Base-by-base conservation (phyloP, 75 land plant genomes). In the Sequoiadendron giganteum region DNA sequence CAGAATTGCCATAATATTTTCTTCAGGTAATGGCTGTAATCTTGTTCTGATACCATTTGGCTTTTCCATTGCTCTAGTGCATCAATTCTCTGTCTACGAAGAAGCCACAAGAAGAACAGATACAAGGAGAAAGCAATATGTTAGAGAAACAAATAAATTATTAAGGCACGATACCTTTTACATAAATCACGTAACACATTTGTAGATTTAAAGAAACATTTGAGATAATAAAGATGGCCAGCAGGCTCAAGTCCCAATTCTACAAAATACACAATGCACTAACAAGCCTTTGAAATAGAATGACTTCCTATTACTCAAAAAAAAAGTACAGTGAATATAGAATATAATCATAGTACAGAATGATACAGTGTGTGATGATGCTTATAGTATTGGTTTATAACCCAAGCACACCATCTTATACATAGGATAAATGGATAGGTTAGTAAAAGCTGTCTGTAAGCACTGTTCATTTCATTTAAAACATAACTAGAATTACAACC, bases 1-100 rank as follows among this genome's bases (percentile, higher is more conserved):
- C 48, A 80, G 48, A 80, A 80, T 80, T 80, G 83, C 83, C 83
- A 80, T 40, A 42, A 80, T 80, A 80, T 80, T 80, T 80, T 80
- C 48, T 48, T 42, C 83, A 38, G 48, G 83, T 45, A 80, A 80
- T 80, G 21, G 83, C 2, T 76, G 79, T 76, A 14, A 5, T 76
- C 9, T 42, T 40, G 45, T 40, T 42, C 83, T 80, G n/a, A 42
- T 42, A 80, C 83, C 48, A 80, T 42, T 80, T 80, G 28, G 2
- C 10, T 19, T 80, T 80, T 42, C 48, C 83, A 80, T 42, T 80
- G 83, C 40, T 80, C n/a, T 21, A 80, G 45, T 42, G 18, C 83
- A 80, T 45, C 48, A 80, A 39, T 19, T 42, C 16, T 40, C 43
- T 21, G 5, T 36, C 79, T 79, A 19, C 7, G 36, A 42, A 79